Evolutionary conservation across 257 asterid species (phyloP), one percentile per base, ranked within the genome.

Genomic region (Fraxinus americana): DNA sequence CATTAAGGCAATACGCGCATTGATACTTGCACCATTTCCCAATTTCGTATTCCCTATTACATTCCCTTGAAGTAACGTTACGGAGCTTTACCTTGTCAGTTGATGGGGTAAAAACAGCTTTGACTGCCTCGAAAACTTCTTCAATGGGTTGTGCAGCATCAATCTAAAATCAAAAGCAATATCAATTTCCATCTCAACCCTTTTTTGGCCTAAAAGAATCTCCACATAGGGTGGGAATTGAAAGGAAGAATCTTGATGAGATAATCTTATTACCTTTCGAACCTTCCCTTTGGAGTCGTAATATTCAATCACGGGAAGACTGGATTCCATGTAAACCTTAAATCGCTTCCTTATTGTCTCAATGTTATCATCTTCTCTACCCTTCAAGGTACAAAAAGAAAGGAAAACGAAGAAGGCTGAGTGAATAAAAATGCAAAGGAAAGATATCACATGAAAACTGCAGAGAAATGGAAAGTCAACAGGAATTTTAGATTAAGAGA

Each of bases 111-210:
- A 93, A 93, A 80, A 92, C 67, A 68, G 86, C 85, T 88, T 92
- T 92, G 36, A 90, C 93, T 7, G 91, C 92, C 85, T 83, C 97
- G 86, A 89, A 92, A 81, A 94, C 98, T 77, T 94, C 95, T 74
- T 71, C 94, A 65, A 90, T 72, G 5, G 96, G 92, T 74, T 76
- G 90, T 65, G 86, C 87, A 61, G 97, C 97, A 82, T 88, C 92
- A 48, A 94, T 92, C 98, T 94, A 82, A 45, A 35, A 79, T 81
- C 11, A 50, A 38, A 78, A 72, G 61, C 77, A 82, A 63, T 7
- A 74, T 76, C 30, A 77, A 70, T 72, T 41, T 70, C 25, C 65
- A n/a, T 72, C 35, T 59, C 32, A 39, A 30, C 38, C n/a, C 63
- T 68, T 70, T 54, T 69, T 54, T 14, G 6, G 59, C n/a, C 30